These are phyloP conservation scores for Amanita rubescens DNA, from an alignment of 768 basidiomycete species.

Conservation along the genomic window DNA sequence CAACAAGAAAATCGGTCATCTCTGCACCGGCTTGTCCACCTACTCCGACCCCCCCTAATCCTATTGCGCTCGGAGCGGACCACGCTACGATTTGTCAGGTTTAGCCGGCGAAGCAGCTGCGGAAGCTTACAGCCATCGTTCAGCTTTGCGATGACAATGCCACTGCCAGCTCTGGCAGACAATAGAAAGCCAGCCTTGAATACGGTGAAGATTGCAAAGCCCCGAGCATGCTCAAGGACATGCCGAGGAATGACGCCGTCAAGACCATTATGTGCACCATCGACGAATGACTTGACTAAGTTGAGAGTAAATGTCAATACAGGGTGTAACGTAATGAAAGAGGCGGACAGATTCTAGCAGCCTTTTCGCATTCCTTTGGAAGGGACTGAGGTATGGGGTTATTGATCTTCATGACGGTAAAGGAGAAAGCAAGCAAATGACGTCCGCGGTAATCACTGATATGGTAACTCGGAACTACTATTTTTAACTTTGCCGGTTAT, in stretches of 20 bases:
- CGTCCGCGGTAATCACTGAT: background rate
- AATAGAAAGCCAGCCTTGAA: constrained; percentile 71
- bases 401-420: constrained; percentile 36
- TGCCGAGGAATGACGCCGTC: constrained; percentile 60
- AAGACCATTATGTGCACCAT: constrained; percentile 71
- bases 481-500: background rate
- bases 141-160: constrained; percentile 81
- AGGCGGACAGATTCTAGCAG: constrained; percentile 74
- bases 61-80: constrained; percentile 94
- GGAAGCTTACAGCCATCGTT: constrained; percentile 66
- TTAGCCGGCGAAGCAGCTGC: constrained; percentile 1
- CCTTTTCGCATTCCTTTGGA: constrained; percentile 81
- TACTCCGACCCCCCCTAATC: constrained; percentile 83
- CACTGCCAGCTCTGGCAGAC: constrained; percentile 78
- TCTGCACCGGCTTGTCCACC: constrained; percentile 81
- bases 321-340: constrained; percentile 6
- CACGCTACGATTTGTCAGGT: constrained; percentile 45
- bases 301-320: constrained; percentile 4
- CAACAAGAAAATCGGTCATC: constrained; percentile 86
- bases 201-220: constrained; percentile 90
- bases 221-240: constrained; percentile 44
- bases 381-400: constrained; percentile 50
- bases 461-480: background rate
- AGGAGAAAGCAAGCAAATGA: background rate
- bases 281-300: constrained; percentile 79